Base-by-base conservation (phyloP, 129 eudicot species). In the Tanacetum coccineum region DNA sequence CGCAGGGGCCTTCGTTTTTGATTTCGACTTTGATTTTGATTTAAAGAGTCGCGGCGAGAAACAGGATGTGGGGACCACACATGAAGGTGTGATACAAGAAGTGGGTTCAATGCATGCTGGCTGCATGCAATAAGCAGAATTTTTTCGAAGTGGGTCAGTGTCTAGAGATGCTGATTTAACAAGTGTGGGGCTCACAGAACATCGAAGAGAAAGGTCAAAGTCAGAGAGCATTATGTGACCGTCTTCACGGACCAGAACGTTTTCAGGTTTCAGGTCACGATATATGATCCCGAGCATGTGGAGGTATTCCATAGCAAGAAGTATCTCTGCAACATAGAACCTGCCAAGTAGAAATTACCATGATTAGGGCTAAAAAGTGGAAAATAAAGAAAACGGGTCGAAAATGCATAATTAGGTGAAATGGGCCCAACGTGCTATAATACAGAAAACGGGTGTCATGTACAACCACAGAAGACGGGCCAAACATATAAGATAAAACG, bases 201-300 rank as follows among this genome's bases (percentile, higher is more conserved):
- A 91, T 15, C 93, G 89, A 18, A 91, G 87, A 12, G 97, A 91
- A 44, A 91, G 89, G 67, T 91, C 97, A 68, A 91, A 91, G 67
- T 91, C 97, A 0, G 97, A 85, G 4, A 91, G 88, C 97, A 91
- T 91, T 30, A 87, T 91, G 84, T 91, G 97, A 14, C 97, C 97
- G 71, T 91, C 97, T 63, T 91, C 97, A 30, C 97, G 65, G 18
- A 91, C 97, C 1, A 91, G 89, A 42, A 91, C 96, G 22, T 91
- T 91, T 72, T 91, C 97, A 0, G 97, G 97, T 76, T 91, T 91
- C 14, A 91, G 79, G 66, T 91, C 97, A 9, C 97, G 91, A 39
- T 91, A 91, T 4, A 91, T 84, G 49, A 91, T 85, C 78, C 97
- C 97, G 6, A 91, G 96, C 97, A 91, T 91, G 81, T 91, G 97